Evolutionary conservation across 2,329 filamentous ascomycete species (phyloP).

Genomic region (Cordyceps cateniannulata): DNA sequence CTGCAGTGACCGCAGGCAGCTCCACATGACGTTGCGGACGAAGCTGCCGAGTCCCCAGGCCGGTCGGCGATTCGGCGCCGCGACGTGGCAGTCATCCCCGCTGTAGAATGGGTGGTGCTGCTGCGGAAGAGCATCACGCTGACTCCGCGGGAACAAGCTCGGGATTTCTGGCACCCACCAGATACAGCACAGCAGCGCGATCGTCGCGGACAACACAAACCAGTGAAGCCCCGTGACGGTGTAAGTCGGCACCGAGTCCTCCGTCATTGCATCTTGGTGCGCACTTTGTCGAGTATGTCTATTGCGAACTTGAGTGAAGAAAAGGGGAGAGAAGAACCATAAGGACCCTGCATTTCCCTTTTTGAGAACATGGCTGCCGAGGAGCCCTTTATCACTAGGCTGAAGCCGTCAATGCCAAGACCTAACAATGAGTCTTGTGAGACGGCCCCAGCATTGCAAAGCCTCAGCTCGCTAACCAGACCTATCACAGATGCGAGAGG

Average conservation of each 20-base stretch:
- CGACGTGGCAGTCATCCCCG: neutral
- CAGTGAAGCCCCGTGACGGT: neutral
- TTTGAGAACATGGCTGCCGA: neutral
- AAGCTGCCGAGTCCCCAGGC: neutral
- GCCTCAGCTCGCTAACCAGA: conserved; percentile 10
- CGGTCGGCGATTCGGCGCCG: neutral
- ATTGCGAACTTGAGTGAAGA: neutral
- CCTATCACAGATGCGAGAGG: conserved; percentile 9
- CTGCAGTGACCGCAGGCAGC: conserved; percentile 8
- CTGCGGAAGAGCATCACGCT: too few relatives aligned
- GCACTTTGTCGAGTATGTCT: neutral
- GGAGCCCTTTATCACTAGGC: neutral
- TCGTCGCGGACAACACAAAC: neutral
- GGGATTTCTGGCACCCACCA: neutral
- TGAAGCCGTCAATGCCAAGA: conserved; percentile 1
- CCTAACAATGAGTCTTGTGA: neutral
- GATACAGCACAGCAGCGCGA: neutral
- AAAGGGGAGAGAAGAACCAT: neutral
- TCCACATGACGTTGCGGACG: conserved; percentile 1
- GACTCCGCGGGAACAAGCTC: neutral
- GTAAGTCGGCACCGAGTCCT: neutral
- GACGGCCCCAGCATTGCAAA: neutral
- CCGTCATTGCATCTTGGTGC: neutral
- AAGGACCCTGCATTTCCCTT: neutral
- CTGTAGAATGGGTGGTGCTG: neutral